Evolutionary conservation across 345 rosid species (phyloP).

Genomic region (Eucalyptus sideroxylon): DNA sequence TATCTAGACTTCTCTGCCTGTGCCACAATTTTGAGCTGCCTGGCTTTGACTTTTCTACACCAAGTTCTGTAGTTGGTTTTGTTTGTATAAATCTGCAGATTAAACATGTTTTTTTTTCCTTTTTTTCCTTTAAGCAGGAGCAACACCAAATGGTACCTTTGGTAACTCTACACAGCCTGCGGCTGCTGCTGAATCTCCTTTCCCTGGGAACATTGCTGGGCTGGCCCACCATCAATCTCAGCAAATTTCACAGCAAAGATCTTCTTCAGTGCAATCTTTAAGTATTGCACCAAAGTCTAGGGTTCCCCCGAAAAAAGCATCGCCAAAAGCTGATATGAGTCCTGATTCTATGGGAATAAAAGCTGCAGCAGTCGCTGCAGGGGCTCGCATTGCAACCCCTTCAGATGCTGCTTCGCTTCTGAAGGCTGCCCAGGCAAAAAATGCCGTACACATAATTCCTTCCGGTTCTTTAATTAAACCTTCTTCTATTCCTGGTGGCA

Average conservation of each 20-base stretch:
- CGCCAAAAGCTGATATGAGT: slow-evolving; percentile 17
- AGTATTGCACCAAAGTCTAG: slow-evolving; percentile 7
- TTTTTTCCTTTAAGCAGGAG: background rate
- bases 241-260: background rate
- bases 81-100: background rate
- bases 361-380: slow-evolving; percentile 79
- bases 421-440: slow-evolving; percentile 49
- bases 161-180: slow-evolving; percentile 7
- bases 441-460: slow-evolving; percentile 39
- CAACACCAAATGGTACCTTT: slow-evolving; percentile 13
- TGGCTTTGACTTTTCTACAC: background rate
- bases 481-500: slow-evolving; percentile 18
- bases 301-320: slow-evolving; percentile 11
- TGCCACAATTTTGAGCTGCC: background rate
- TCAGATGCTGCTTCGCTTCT: slow-evolving; percentile 42
- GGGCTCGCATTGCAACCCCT: slow-evolving; percentile 56
- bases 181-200: slow-evolving; percentile 16
- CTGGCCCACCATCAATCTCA: slow-evolving; percentile 18
- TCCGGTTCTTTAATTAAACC: slow-evolving; percentile 21
- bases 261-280: background rate
- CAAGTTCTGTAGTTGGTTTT: background rate
- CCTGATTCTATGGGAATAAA: slow-evolving; percentile 36
- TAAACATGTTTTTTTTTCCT: background rate
- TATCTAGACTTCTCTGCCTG: background rate
- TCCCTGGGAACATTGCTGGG: slow-evolving; percentile 5